Conservation (phyloP, 441 rosid genomes). For the California macrophylla region DNA sequence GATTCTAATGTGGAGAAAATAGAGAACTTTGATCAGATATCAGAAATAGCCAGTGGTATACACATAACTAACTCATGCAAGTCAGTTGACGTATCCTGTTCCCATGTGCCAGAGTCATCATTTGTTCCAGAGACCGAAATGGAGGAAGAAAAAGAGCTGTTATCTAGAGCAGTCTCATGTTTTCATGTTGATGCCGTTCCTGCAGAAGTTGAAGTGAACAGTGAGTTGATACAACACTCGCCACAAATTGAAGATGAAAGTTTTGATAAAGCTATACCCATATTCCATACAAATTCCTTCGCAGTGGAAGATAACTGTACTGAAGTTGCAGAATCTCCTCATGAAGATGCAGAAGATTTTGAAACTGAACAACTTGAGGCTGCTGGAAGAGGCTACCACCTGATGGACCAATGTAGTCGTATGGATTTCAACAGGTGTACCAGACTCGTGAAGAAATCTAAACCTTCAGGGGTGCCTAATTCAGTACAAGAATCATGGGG, state of each 20-base stretch:
- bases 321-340: conserved; percentile 34
- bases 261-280: conserved; percentile 20
- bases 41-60: conserved; percentile 27
- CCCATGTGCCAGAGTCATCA: conserved; percentile 65
- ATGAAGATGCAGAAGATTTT: conserved; percentile 38
- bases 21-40: conserved; percentile 26
- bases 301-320: conserved; percentile 27
- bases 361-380: conserved; percentile 30
- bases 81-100: conserved; percentile 54
- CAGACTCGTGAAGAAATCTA: conserved; percentile 25
- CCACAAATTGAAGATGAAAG: conserved; percentile 27
- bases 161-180: conserved; percentile 33
- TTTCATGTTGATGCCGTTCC: conserved; percentile 32
- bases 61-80: conserved; percentile 28
- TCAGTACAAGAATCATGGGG: conserved; percentile 60
- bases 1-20: conserved; percentile 23
- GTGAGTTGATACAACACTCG: conserved; percentile 24
- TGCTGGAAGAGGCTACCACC: conserved; percentile 35
- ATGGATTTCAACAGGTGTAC: conserved; percentile 44
- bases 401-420: conserved; percentile 85
- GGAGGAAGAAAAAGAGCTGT: conserved; percentile 37
- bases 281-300: conserved; percentile 30
- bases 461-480: conserved; percentile 22
- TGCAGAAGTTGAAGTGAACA: conserved; percentile 41
- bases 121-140: conserved; percentile 73